These are phyloP conservation scores for Trichoderma sp. DNA, from an alignment of 2,329 filamentous ascomycete species.

Conservation along the genomic window DNA sequence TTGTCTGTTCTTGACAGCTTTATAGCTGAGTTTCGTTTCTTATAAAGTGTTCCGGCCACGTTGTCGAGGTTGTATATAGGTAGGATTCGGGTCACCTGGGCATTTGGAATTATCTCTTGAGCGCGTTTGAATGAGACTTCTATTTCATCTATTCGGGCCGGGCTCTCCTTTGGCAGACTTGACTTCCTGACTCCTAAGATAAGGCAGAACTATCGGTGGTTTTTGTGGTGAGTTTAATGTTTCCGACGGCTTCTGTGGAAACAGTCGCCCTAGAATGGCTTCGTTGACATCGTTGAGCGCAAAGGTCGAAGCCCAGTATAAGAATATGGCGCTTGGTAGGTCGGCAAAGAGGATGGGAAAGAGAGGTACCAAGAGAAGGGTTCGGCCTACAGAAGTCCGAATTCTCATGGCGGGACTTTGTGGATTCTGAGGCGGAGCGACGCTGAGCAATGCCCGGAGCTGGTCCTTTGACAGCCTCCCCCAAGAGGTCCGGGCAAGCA, in stretches of 20 bases:
- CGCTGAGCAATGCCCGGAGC: constrained; percentile 35
- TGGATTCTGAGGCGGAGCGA: constrained; percentile 29
- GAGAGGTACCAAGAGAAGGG: constrained; percentile 40
- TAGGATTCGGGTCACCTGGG: constrained; percentile 25
- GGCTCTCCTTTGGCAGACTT: not conserved
- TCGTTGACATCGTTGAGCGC: constrained; percentile 42
- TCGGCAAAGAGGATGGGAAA: constrained; percentile 42
- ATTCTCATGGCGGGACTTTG: constrained; percentile 33
- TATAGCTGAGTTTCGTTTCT: not conserved
- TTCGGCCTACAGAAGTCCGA: constrained; percentile 37
- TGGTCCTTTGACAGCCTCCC: constrained; percentile 37
- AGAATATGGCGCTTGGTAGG: constrained; percentile 46
- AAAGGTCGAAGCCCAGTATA: constrained; percentile 47
- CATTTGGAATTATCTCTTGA: constrained; percentile 6
- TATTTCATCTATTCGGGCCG: constrained; percentile 26
- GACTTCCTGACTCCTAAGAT: constrained; percentile 30
- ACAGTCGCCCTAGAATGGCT: constrained; percentile 35
- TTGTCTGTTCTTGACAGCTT: constrained; percentile 14
- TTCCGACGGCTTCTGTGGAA: constrained; percentile 31
- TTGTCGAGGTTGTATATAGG: constrained; percentile 28
- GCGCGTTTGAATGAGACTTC: constrained; percentile 27
- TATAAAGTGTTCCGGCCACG: constrained; percentile 22
- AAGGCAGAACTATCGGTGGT: constrained; percentile 31
- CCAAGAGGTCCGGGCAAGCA: constrained; percentile 39
- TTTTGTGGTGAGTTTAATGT: constrained; percentile 29